A percentile compares a stretch with the other conserved stretches of the same genome.
phyloP scores from a whole-genome alignment of 192 early-diverging fungal genomes.

The Rhizoclosmatium sp. region DNA sequence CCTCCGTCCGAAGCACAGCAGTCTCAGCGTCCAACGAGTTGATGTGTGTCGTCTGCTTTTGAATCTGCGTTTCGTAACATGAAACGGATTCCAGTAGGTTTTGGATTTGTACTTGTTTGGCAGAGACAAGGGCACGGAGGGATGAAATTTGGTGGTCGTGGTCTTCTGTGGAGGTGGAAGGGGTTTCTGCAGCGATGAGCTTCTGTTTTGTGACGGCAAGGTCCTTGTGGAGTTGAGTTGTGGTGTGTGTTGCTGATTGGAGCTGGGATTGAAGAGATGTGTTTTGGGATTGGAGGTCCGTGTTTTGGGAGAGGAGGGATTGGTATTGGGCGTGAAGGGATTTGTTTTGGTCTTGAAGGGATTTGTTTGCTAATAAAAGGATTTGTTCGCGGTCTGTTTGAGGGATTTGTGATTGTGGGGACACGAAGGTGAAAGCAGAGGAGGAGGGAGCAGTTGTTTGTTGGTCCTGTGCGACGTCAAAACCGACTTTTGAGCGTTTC shows the following conservation, averaged over 20 bases:
- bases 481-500: too few species aligned
- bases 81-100: neutral
- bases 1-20: neutral
- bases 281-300: neutral
- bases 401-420: neutral
- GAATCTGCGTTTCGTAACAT: neutral
- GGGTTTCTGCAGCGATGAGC: neutral
- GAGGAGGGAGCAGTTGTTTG: too few species aligned
- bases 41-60: neutral
- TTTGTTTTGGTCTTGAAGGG: conserved; percentile 24
- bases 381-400: conserved; percentile 12
- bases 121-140: neutral
- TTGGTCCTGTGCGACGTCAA: too few species aligned
- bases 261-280: neutral
- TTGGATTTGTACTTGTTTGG: conserved; percentile 4
- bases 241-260: neutral
- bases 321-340: neutral
- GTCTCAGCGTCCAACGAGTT: neutral
- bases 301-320: neutral
- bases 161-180: too few species aligned
- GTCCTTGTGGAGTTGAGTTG: neutral
- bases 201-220: neutral
- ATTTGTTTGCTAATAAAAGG: conserved; percentile 14
- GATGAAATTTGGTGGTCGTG: neutral
- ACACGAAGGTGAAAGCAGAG: too few species aligned